phyloP scores from a whole-genome alignment of 768 basidiomycete species.

The Tulasnella sp. region DNA sequence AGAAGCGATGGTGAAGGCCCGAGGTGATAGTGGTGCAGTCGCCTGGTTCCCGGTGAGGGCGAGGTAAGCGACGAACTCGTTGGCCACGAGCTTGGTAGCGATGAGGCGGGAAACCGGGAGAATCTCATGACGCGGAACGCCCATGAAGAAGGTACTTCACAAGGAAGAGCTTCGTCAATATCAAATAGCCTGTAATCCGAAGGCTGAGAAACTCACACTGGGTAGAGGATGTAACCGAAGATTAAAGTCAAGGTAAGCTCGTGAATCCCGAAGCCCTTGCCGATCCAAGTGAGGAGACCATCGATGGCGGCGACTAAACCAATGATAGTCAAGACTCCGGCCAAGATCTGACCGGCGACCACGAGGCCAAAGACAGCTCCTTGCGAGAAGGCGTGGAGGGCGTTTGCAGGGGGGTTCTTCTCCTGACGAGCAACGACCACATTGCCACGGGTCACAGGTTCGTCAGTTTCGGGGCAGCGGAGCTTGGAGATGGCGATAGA shows the following conservation, averaged over 20 bases:
- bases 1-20: conserved; percentile 76
- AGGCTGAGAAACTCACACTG: conserved; percentile 42
- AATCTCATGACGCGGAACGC: conserved; percentile 79
- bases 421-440: conserved; percentile 66
- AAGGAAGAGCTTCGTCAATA: neutral
- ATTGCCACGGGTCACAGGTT: conserved; percentile 78
- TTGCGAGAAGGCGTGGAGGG: conserved; percentile 73
- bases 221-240: conserved; percentile 84
- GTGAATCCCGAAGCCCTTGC: conserved; percentile 78
- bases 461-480: conserved; percentile 77
- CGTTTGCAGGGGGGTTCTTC: conserved; percentile 63
- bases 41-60: conserved; percentile 49
- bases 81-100: conserved; percentile 82
- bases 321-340: conserved; percentile 68
- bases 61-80: conserved; percentile 78
- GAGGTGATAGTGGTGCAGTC: conserved; percentile 57
- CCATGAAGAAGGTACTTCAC: conserved; percentile 35
- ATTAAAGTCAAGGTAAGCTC: conserved; percentile 79
- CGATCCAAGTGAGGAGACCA: conserved; percentile 84
- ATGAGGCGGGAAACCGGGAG: conserved; percentile 74
- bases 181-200: neutral
- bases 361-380: conserved; percentile 81
- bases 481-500: conserved; percentile 90
- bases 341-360: conserved; percentile 86
- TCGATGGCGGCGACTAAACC: conserved; percentile 79